Evolutionary conservation across 768 basidiomycete species (phyloP).

Genomic region (Panus rudis): DNA sequence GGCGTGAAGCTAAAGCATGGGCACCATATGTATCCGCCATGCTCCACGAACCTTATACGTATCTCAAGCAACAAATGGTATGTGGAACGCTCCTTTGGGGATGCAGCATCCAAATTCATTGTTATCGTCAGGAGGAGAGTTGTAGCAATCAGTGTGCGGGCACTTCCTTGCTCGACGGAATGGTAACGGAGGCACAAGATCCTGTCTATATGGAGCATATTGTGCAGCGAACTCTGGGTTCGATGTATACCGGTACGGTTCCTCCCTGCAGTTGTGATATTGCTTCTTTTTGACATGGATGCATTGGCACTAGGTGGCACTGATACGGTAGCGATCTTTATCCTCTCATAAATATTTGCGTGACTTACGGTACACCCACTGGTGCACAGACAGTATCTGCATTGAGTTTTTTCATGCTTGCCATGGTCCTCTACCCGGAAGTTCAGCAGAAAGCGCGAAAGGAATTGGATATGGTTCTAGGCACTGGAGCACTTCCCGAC

Average conservation of each 20-base stretch:
- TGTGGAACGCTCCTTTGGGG: background rate
- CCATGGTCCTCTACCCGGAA: background rate
- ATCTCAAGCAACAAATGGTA: background rate
- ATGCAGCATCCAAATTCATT: background rate
- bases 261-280: background rate
- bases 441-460: background rate
- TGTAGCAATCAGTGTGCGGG: constrained; percentile 6
- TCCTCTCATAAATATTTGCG: background rate
- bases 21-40: background rate
- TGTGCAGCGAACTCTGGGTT: constrained; percentile 4
- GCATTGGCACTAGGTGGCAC: constrained; percentile 4
- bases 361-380: background rate
- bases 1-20: constrained; percentile 12
- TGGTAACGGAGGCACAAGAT: constrained; percentile 3
- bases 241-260: constrained; percentile 11
- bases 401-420: background rate
- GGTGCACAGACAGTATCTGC: background rate
- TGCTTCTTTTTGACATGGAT: background rate
- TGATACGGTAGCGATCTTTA: constrained; percentile 7
- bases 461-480: background rate
- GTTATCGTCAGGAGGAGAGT: background rate
- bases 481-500: background rate
- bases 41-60: background rate
- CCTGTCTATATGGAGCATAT: constrained; percentile 6
- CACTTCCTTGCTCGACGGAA: constrained; percentile 2